Percentiles rank a stretch among this genome's conserved stretches.
Conservation (phyloP, 2,329 filamentous ascomycete genomes). For the Alternaria brassicicola region DNA sequence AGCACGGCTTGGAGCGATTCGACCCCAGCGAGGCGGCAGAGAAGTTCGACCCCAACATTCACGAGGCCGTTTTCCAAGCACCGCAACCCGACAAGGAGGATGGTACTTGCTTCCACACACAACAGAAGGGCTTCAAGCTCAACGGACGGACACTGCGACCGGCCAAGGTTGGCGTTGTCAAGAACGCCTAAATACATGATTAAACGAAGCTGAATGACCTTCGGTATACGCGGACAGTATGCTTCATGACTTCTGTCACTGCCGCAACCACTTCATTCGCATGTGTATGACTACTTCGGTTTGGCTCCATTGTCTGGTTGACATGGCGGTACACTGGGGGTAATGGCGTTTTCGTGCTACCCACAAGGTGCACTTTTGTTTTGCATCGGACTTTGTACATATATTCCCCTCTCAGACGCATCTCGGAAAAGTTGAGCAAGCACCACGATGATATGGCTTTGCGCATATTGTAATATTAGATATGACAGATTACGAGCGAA, state of each 20-base stretch:
- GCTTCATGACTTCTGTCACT: neutral
- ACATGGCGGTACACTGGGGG: slow-evolving; percentile 24
- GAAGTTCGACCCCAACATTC: slow-evolving; percentile 94
- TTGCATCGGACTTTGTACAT: slow-evolving; percentile 19
- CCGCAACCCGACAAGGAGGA: slow-evolving; percentile 87
- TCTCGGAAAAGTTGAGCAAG: slow-evolving; percentile 23
- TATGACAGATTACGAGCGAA: slow-evolving; percentile 19
- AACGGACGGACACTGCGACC: slow-evolving; percentile 89
- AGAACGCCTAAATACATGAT: slow-evolving; percentile 64
- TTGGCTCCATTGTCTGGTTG: slow-evolving; percentile 19
- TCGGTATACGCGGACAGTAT: neutral
- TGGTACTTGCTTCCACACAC: slow-evolving; percentile 86
- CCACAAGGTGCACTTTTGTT: slow-evolving; percentile 18
- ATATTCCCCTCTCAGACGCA: slow-evolving; percentile 41
- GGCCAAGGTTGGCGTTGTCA: slow-evolving; percentile 95
- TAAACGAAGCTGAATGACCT: neutral
- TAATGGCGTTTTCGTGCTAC: slow-evolving; percentile 23
- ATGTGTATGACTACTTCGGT: slow-evolving; percentile 31
- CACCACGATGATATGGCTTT: slow-evolving; percentile 6
- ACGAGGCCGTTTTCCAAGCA: slow-evolving; percentile 95
- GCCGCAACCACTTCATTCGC: slow-evolving; percentile 3
- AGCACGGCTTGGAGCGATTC: slow-evolving; percentile 91
- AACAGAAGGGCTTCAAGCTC: slow-evolving; percentile 94
- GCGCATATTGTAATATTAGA: slow-evolving; percentile 32
- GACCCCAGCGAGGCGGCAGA: slow-evolving; percentile 73